Conservation (phyloP, 108 stramenopile species). For the Nitzschia sp. region DNA sequence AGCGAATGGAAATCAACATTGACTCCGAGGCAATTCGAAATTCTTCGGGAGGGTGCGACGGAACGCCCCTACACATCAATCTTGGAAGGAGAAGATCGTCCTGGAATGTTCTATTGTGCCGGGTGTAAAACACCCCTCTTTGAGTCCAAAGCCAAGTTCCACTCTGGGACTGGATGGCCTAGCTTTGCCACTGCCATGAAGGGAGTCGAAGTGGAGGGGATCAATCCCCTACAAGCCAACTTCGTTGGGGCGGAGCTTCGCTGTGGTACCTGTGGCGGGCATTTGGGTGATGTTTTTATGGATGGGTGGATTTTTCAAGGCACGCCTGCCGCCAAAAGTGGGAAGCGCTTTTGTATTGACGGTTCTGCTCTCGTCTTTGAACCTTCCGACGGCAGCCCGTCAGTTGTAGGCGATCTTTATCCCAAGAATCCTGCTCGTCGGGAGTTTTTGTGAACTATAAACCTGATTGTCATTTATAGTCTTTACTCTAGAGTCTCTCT, state of each 20-base stretch:
- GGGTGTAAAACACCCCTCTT: slow-evolving; percentile 83
- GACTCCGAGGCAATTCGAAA: slow-evolving; percentile 58
- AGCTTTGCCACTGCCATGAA: slow-evolving; percentile 55
- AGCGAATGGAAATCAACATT: slow-evolving; percentile 63
- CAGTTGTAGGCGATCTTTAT: slow-evolving; percentile 5
- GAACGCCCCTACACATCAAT: slow-evolving; percentile 71
- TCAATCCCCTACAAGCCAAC: slow-evolving; percentile 51
- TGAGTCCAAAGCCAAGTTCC: slow-evolving; percentile 70
- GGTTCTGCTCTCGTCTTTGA: slow-evolving; percentile 66
- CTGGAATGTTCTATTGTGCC: slow-evolving; percentile 76
- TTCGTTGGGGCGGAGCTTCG: slow-evolving; percentile 78
- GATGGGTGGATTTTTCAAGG: slow-evolving; percentile 77
- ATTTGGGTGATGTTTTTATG: slow-evolving; percentile 87
- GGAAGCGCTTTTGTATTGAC: slow-evolving; percentile 82
- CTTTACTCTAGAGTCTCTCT: too few relatives aligned
- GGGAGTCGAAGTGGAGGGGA: slow-evolving; percentile 78
- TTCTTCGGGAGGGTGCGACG: slow-evolving; percentile 78
- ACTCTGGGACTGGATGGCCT: slow-evolving; percentile 80
- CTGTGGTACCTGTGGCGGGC: slow-evolving; percentile 63
- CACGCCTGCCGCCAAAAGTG: slow-evolving; percentile 62
- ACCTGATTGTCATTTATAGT: too few relatives aligned
- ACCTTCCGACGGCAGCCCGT: slow-evolving; percentile 29
- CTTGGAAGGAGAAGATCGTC: slow-evolving; percentile 64
- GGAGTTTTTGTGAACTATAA: not conserved
- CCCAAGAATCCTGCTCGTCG: not conserved